A percentile compares a stretch with the other conserved stretches of the same genome.
Conservation (phyloP, 768 basidiomycete species). For the Boletellus ananiceps region DNA sequence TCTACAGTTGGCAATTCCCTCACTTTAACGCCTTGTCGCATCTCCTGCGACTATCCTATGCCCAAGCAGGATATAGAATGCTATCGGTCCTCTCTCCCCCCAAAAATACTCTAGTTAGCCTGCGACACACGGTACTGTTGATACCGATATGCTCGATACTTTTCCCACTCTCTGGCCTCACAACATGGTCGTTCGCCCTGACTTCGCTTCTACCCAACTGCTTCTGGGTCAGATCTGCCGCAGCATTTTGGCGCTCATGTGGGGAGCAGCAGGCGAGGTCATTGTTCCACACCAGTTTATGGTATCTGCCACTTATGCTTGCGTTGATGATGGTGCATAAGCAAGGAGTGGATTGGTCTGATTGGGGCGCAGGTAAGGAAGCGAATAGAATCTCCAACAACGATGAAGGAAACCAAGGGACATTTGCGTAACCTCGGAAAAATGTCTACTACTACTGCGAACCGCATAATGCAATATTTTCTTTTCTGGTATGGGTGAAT, state of each 20-base stretch:
- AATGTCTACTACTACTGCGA: too few species aligned
- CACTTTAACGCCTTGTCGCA: conserved; percentile 95
- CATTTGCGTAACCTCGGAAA: not conserved
- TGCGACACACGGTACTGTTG: conserved; percentile 77
- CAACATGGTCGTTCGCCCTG: conserved; percentile 85
- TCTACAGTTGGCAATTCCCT: conserved; percentile 98
- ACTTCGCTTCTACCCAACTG: conserved; percentile 74
- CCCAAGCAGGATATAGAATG: conserved; percentile 93
- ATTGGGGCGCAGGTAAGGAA: conserved; percentile 36
- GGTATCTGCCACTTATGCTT: conserved; percentile 87
- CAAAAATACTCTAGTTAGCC: conserved; percentile 79
- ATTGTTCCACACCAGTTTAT: conserved; percentile 77
- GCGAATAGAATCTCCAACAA: not conserved
- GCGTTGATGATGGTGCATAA: conserved; percentile 96
- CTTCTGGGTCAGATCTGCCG: conserved; percentile 64
- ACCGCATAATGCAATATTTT: too few species aligned
- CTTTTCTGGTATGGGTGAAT: too few species aligned
- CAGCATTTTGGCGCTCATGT: conserved; percentile 66
- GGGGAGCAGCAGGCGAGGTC: conserved; percentile 74
- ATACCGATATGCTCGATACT: conserved; percentile 75
- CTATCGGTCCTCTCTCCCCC: conserved; percentile 72
- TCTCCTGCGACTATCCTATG: conserved; percentile 81
- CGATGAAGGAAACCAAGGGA: not conserved
- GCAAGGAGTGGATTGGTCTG: conserved; percentile 72
- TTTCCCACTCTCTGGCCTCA: conserved; percentile 84